These are phyloP conservation scores for Ceratobasidium sp. DNA, from an alignment of 1,284 basidiomycete species.

Conservation along the genomic window DNA sequence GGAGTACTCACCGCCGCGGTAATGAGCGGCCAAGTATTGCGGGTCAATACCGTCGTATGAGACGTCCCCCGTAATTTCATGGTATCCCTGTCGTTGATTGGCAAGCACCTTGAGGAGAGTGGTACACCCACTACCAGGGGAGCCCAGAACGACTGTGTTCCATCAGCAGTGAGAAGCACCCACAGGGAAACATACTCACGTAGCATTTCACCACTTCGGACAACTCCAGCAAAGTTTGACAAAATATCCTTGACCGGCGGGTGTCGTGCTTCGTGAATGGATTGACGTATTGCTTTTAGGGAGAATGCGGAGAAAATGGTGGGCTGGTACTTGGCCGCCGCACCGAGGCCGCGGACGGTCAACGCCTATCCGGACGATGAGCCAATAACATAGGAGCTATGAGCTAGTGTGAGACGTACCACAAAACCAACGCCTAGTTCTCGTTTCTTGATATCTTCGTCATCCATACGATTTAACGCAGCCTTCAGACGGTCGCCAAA, in stretches of 20 bases:
- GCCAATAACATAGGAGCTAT: neutral
- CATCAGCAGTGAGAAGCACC: constrained; percentile 29
- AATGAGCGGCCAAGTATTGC: constrained; percentile 62
- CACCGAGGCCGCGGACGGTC: constrained; percentile 61
- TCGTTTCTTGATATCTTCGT: constrained; percentile 44
- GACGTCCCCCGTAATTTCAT: constrained; percentile 69
- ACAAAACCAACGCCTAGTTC: constrained; percentile 44
- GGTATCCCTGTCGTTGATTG: constrained; percentile 71
- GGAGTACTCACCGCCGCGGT: constrained; percentile 69
- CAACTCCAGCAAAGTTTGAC: constrained; percentile 54
- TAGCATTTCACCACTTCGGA: constrained; percentile 68
- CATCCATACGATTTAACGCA: constrained; percentile 32
- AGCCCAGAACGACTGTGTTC: constrained; percentile 74
- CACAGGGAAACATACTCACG: constrained; percentile 53
- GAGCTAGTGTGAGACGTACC: constrained; percentile 28
- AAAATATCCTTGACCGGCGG: constrained; percentile 61
- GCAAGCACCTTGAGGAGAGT: constrained; percentile 78
- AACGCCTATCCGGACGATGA: constrained; percentile 58
- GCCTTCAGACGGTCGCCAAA: constrained; percentile 11
- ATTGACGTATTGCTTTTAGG: constrained; percentile 52
- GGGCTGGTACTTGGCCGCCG: constrained; percentile 56
- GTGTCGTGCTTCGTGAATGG: constrained; percentile 52
- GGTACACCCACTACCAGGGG: constrained; percentile 81
- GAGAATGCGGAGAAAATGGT: constrained; percentile 59
- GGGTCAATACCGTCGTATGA: constrained; percentile 73